phyloP scores from a whole-genome alignment of 768 basidiomycete species.

The Xerocomellus chrysenteron region DNA sequence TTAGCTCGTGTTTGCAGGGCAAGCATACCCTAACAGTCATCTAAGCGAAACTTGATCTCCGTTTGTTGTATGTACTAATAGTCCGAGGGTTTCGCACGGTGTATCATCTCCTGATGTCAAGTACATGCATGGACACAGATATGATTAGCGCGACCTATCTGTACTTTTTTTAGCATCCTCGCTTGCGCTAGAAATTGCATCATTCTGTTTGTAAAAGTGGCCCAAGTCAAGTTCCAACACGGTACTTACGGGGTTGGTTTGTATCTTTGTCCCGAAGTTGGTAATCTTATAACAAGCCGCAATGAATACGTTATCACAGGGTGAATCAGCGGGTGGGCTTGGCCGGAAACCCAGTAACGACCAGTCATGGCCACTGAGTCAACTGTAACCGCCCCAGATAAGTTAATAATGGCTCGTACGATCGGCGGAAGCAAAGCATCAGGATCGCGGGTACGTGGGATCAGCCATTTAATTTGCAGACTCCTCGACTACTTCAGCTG shows the following conservation, averaged over 20 bases:
- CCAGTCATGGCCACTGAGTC: not conserved
- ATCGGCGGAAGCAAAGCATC: not conserved
- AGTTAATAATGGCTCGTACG: not conserved
- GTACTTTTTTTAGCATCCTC: not conserved
- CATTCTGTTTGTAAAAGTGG: not conserved
- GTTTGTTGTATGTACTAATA: constrained; percentile 9
- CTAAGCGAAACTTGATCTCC: not conserved
- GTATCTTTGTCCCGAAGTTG: not conserved
- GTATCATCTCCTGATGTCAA: not conserved
- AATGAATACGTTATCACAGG: too few relatives aligned
- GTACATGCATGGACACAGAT: too few relatives aligned
- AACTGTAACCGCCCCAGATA: not conserved
- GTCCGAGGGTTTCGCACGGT: not conserved
- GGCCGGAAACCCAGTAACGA: too few relatives aligned
- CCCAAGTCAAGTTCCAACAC: not conserved
- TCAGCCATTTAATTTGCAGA: too few relatives aligned
- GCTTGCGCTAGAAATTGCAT: too few relatives aligned
- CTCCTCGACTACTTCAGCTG: too few relatives aligned
- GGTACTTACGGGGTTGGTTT: not conserved
- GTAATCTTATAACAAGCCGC: not conserved
- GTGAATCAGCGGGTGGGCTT: too few relatives aligned
- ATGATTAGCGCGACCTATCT: not conserved
- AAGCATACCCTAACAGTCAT: not conserved
- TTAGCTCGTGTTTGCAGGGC: constrained; percentile 4
- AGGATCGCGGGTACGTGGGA: not conserved